Base-by-base conservation (phyloP, 805 yeast species). In the Cyberlindnera euphorbiae region DNA sequence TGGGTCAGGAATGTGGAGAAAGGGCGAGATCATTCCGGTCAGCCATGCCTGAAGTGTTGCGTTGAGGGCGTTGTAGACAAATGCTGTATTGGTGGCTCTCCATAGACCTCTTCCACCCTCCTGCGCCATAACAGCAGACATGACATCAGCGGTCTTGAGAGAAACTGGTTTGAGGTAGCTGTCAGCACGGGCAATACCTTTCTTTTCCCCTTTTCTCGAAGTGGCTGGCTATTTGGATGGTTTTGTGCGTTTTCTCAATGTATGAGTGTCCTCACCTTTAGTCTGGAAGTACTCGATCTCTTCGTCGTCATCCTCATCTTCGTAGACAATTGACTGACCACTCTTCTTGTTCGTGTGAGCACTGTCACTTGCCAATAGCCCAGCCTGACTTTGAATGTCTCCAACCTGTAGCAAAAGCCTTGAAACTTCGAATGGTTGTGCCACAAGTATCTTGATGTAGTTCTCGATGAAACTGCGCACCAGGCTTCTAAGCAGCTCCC, bases 361-460 rank as follows among this genome's bases (percentile, higher is more conserved):
- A 12, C 44, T 68, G 22, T 64, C 68, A 12, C 59, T 19, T 7
- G 9, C 22, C 7, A 19, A 9, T 7, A 19, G 22, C 62, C 36
- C 37, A 8, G 32, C 45, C 18, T 30, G 34, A 11, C 62, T 58
- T 16, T 56, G 54, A 53, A 82, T 79, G 22, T 71, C 74, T 4
- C 95, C 95, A 11, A 85, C 82, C 58, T 93, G 97, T 38, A 88
- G 61, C 18, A 89, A 66, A 46, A 86, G 67, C 37, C 90, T 69
- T 5, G 84, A 75, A 13, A 85, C 82, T 49, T 90, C 97, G 58
- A 89, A 80, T 2, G 98, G 97, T 59, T 93, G 97, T 14, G 85
- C 73, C 8, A 84, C 55, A 22, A 87, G 58, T 30, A 80, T 76
- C 41, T 77, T 78, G 36, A 77, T 58, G 62, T 93, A 90, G 45